Evolutionary conservation across 805 yeast species (phyloP).

Genomic region (Danielozyma ontarioensis): DNA sequence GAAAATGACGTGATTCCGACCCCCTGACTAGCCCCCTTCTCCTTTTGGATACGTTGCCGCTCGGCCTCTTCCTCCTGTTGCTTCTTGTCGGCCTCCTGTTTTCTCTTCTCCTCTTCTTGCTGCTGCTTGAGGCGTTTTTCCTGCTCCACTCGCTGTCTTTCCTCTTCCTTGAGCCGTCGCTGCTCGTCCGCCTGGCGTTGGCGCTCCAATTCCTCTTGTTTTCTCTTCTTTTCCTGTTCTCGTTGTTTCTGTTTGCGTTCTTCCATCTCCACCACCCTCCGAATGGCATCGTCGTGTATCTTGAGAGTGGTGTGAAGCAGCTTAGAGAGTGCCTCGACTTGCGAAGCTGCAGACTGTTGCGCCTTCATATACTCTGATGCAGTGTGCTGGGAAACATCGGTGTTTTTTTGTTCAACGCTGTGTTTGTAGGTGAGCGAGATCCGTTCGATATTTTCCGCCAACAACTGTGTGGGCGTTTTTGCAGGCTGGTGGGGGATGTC

Average conservation of each 20-base stretch:
- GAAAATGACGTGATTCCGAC: slow-evolving; percentile 18
- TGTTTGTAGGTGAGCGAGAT: background rate
- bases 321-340: background rate
- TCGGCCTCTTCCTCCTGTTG: slow-evolving; percentile 4
- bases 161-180: slow-evolving; percentile 1
- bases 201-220: too few species aligned
- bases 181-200: slow-evolving; percentile 5
- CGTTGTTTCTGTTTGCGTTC: slow-evolving; percentile 14
- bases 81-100: slow-evolving; percentile 12
- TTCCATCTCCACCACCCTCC: slow-evolving; percentile 12
- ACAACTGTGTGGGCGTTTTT: background rate
- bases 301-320: slow-evolving; percentile 3
- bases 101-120: slow-evolving; percentile 15
- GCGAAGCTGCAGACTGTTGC: too few species aligned
- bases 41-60: slow-evolving; percentile 2
- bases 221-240: slow-evolving; percentile 6
- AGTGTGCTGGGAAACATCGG: background rate
- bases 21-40: slow-evolving; percentile 2
- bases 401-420: background rate
- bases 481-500: background rate
- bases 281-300: slow-evolving; percentile 10
- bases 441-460: slow-evolving; percentile 2
- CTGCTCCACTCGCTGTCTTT: slow-evolving; percentile 12
- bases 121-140: slow-evolving; percentile 6
- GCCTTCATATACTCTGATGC: too few species aligned